A percentile compares a stretch with the other conserved stretches of the same genome.
phyloP scores from a whole-genome alignment of 805 yeast genomes.

The Suhomyces sp. region DNA sequence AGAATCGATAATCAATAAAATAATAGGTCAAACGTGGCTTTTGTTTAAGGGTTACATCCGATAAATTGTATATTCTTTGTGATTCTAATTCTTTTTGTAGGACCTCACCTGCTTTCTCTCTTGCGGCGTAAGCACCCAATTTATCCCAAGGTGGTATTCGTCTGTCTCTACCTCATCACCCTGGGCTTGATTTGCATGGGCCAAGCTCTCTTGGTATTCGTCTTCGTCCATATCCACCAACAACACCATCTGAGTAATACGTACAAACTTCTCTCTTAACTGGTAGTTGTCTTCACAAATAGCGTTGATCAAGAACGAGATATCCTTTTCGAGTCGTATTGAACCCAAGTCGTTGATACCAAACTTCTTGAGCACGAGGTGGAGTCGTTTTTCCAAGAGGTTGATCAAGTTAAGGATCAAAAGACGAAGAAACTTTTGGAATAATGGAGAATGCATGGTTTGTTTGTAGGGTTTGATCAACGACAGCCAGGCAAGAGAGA shows the following conservation, averaged over 20 bases:
- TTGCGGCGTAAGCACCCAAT: conserved; percentile 76
- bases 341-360: conserved; percentile 78
- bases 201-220: conserved; percentile 39
- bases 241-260: conserved; percentile 81
- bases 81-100: no score
- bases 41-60: no score
- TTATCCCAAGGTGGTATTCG: conserved; percentile 35
- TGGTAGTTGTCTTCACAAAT: conserved; percentile 70
- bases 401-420: conserved; percentile 55
- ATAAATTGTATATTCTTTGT: no score
- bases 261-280: conserved; percentile 71
- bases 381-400: conserved; percentile 62
- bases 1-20: no score
- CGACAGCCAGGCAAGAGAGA: conserved; percentile 62
- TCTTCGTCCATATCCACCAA: conserved; percentile 78
- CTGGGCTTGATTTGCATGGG: conserved; percentile 14
- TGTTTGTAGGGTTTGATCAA: conserved; percentile 64
- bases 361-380: conserved; percentile 57
- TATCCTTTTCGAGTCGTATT: conserved; percentile 76
- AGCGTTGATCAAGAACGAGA: conserved; percentile 69
- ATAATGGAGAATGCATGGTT: conserved; percentile 50
- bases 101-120: conserved; percentile 66
- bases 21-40: no score
- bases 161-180: conserved; percentile 14
- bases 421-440: conserved; percentile 44